Evolutionary conservation across 2,329 filamentous ascomycete species (phyloP).

Genomic region (Zasmidium citrigriseum): DNA sequence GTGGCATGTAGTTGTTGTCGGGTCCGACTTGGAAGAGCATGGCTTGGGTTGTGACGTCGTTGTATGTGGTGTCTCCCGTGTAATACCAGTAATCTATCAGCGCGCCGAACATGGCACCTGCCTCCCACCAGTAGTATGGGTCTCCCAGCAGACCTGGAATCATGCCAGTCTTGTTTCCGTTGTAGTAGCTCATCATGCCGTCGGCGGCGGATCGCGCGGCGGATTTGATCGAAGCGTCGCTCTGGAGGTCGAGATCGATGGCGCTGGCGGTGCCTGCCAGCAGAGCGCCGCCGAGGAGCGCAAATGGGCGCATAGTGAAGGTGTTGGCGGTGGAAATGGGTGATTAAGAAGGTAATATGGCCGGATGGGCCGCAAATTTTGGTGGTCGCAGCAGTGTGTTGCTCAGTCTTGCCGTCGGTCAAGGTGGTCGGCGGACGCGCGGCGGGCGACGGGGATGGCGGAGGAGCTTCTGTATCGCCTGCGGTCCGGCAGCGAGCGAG

Average conservation of each 20-base stretch:
- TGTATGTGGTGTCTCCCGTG: slow-evolving; percentile 67
- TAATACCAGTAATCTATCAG: slow-evolving; percentile 71
- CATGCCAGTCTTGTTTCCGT: slow-evolving; percentile 52
- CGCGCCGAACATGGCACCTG: slow-evolving; percentile 63
- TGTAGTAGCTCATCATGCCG: slow-evolving; percentile 55
- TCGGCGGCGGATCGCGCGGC: slow-evolving; percentile 47
- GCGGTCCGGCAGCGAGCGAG: not conserved
- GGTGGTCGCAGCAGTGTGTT: not conserved
- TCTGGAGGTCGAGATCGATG: slow-evolving; percentile 25
- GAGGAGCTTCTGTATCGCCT: not conserved
- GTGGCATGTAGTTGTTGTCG: slow-evolving; percentile 60
- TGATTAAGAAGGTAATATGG: not conserved
- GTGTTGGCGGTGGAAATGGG: not conserved
- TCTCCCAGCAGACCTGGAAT: slow-evolving; percentile 59
- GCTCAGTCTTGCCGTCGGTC: not conserved
- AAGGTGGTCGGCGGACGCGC: not conserved
- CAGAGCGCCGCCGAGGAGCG: slow-evolving; percentile 21
- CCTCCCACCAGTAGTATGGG: slow-evolving; percentile 77
- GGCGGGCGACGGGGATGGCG: not conserved
- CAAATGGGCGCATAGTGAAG: slow-evolving; percentile 18
- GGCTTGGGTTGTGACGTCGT: slow-evolving; percentile 58
- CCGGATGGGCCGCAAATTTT: not conserved
- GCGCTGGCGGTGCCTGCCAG: slow-evolving; percentile 23
- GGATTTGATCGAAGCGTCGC: slow-evolving; percentile 43
- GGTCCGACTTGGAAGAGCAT: slow-evolving; percentile 63